These are phyloP conservation scores for Sutorius australiensis DNA, from an alignment of 768 basidiomycete species.

Conservation along the genomic window DNA sequence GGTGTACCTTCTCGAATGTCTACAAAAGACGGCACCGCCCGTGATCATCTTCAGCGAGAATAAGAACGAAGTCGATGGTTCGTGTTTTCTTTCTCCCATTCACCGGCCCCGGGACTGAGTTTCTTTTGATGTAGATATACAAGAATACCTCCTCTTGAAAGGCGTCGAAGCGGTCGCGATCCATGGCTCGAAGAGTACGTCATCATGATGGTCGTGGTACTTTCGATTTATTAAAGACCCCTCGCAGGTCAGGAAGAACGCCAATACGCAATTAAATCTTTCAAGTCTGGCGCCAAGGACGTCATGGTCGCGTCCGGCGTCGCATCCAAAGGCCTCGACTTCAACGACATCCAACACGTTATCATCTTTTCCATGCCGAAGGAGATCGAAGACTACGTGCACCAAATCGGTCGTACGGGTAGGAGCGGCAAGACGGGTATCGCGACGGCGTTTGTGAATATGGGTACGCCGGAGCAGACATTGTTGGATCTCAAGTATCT, in stretches of 20 bases:
- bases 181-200: conserved; percentile 92
- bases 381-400: conserved; percentile 99
- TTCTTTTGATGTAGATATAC: conserved; percentile 70
- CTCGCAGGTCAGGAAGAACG: conserved; percentile 90
- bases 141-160: conserved; percentile 94
- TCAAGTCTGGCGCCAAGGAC: conserved; percentile 96
- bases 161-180: conserved; percentile 99
- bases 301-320: conserved; percentile 99
- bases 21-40: conserved; percentile 97
- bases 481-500: conserved; percentile 95
- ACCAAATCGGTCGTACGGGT: conserved; percentile 98
- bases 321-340: conserved; percentile 97
- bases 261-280: conserved; percentile 97
- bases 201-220: neutral
- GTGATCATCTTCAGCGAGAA: conserved; percentile 98
- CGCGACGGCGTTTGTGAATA: conserved; percentile 98
- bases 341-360: conserved; percentile 98
- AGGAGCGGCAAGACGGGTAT: conserved; percentile 98
- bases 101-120: neutral
- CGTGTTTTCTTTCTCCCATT: conserved; percentile 16
- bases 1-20: conserved; percentile 96
- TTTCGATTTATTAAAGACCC: neutral
- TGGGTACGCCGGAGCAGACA: conserved; percentile 96
- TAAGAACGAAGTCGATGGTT: conserved; percentile 99
- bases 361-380: conserved; percentile 99